Conservation (phyloP, 1,284 basidiomycete genomes). For the Ceratobasidium sp. region DNA sequence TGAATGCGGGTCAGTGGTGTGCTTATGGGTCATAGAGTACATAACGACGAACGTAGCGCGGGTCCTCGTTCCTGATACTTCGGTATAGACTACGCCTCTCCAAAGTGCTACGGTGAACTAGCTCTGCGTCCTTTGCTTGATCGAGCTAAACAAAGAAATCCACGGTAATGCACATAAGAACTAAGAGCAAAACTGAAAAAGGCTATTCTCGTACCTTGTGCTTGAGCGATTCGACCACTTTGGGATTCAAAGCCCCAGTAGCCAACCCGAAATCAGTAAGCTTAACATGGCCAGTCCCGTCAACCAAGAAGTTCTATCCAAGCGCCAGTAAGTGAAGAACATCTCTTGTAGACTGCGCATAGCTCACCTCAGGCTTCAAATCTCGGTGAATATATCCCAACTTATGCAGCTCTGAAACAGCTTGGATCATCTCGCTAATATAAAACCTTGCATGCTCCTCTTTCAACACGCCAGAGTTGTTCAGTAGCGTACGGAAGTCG, state of each 20-base stretch:
- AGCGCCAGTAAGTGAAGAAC: constrained; percentile 1
- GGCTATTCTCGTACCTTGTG: constrained; percentile 72
- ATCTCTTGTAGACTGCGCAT: no score
- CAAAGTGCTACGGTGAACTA: constrained; percentile 91
- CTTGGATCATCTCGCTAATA: constrained; percentile 95
- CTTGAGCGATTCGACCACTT: constrained; percentile 93
- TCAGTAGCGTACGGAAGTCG: constrained; percentile 93
- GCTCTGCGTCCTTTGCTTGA: constrained; percentile 93
- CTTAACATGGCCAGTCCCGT: constrained; percentile 96
- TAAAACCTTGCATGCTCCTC: constrained; percentile 96
- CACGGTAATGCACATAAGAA: constrained; percentile 1
- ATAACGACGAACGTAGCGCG: constrained; percentile 69
- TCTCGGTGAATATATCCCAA: constrained; percentile 98
- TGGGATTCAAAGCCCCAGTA: constrained; percentile 95
- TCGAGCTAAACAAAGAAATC: constrained; percentile 71
- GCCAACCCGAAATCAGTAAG: constrained; percentile 98
- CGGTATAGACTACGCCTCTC: constrained; percentile 96
- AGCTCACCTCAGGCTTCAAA: constrained; percentile 90
- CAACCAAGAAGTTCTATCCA: constrained; percentile 93
- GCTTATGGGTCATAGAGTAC: background rate
- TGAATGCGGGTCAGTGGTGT: background rate
- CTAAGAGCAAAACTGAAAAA: constrained; percentile 14
- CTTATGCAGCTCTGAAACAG: constrained; percentile 91
- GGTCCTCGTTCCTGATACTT: constrained; percentile 89
- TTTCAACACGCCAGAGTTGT: constrained; percentile 95